phyloP scores from a whole-genome alignment of 306 rosid species.

The Nissolia schottii region DNA sequence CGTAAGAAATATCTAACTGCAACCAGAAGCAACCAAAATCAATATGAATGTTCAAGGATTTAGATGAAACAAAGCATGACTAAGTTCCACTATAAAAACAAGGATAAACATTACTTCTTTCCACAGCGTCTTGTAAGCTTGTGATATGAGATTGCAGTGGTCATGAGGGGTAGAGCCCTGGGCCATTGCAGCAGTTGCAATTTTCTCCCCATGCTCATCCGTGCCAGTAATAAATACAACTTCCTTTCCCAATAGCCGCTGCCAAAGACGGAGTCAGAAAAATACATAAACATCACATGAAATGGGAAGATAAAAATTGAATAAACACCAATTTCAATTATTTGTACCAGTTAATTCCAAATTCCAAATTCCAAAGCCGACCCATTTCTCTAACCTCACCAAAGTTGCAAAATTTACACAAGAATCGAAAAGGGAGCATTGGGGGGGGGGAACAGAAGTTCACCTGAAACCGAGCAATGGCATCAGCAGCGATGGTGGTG shows the following conservation, averaged over 20 bases:
- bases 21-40: constrained; percentile 7
- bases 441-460: not conserved
- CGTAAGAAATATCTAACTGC: constrained; percentile 85
- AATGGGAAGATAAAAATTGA: not conserved
- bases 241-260: constrained; percentile 73
- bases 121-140: constrained; percentile 74
- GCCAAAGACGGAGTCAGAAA: constrained; percentile 22
- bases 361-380: not conserved
- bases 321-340: not conserved
- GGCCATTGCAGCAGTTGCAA: constrained; percentile 80
- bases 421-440: not conserved
- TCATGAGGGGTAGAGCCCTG: constrained; percentile 67
- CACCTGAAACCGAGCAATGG: constrained; percentile 95
- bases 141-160: constrained; percentile 80
- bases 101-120: constrained; percentile 49
- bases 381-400: not conserved
- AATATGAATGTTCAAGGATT: not conserved
- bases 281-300: not conserved
- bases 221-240: constrained; percentile 89
- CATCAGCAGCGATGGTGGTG: constrained; percentile 94
- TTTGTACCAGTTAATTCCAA: not conserved
- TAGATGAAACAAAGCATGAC: not conserved
- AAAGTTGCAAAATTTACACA: not conserved
- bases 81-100: not conserved
- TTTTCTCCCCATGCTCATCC: constrained; percentile 96